Conservation (phyloP, 805 yeast genomes). For the Cyberlindnera meyerae region DNA sequence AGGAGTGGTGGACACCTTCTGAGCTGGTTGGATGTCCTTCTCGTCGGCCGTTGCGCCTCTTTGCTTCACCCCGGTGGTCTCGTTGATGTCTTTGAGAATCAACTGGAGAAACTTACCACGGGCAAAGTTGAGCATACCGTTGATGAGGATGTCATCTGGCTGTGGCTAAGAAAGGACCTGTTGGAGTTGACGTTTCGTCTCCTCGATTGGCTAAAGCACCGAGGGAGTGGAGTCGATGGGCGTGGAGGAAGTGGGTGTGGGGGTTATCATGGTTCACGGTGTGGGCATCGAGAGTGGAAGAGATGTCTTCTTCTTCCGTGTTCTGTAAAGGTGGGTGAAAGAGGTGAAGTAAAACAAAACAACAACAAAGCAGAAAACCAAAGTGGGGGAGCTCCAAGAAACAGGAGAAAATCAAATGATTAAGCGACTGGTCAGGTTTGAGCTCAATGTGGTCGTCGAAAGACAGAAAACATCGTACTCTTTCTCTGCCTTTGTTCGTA, state of each 20-base stretch:
- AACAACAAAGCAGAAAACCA: no score
- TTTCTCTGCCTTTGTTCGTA: no score
- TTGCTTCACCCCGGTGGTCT: constrained; percentile 3
- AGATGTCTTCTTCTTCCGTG: no score
- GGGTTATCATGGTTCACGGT: background rate
- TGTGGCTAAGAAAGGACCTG: constrained; percentile 7
- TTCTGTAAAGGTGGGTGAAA: no score
- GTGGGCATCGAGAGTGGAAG: no score
- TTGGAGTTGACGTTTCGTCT: constrained; percentile 8
- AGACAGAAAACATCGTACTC: no score
- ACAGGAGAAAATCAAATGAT: no score
- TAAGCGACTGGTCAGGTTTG: no score
- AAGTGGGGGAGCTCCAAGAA: no score
- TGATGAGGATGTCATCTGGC: constrained; percentile 21
- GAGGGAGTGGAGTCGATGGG: background rate
- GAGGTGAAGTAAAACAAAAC: no score
- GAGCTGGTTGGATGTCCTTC: constrained; percentile 12
- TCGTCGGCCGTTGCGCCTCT: background rate
- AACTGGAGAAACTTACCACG: constrained; percentile 43
- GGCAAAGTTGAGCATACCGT: constrained; percentile 43
- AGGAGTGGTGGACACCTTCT: background rate
- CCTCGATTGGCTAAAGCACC: constrained; percentile 6
- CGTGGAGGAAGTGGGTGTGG: background rate
- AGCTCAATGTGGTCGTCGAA: no score
- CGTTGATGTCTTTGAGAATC: constrained; percentile 35